A percentile compares a stretch with the other conserved stretches of the same genome.
Conservation (phyloP, 352 stramenopile species). For the Pilasporangium apinafurcum region DNA sequence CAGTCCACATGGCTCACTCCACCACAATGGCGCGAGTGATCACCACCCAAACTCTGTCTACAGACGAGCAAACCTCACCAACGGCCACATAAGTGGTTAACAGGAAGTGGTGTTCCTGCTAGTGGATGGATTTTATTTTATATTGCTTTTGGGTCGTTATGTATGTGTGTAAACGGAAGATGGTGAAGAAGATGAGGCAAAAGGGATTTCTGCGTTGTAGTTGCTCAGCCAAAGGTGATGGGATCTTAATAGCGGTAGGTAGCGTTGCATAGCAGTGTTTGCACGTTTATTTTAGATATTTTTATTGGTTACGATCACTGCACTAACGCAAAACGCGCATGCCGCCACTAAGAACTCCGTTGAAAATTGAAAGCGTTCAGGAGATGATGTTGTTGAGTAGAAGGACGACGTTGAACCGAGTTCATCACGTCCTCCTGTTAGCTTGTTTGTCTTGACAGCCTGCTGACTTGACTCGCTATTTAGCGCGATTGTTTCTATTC, state of each 20-base stretch:
- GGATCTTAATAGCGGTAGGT: too few relatives aligned
- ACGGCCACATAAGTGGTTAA: background rate
- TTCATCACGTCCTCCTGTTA: background rate
- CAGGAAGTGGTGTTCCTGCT: background rate
- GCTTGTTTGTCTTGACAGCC: background rate
- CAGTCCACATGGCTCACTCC: constrained; percentile 10
- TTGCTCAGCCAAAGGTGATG: too few relatives aligned
- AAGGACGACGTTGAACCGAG: too few relatives aligned
- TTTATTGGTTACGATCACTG: constrained; percentile 27
- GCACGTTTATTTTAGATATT: constrained; percentile 39
- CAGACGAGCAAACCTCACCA: constrained; percentile 14
- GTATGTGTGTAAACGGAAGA: too few relatives aligned
- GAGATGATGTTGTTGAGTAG: background rate
- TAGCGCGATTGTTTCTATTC: background rate
- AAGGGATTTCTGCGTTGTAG: too few relatives aligned
- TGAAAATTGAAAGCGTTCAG: constrained; percentile 31
- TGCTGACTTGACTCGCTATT: background rate
- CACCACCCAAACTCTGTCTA: constrained; percentile 48
- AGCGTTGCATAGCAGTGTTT: too few relatives aligned
- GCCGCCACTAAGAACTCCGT: constrained; percentile 28
- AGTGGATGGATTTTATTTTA: constrained; percentile 1
- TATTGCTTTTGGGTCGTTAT: too few relatives aligned
- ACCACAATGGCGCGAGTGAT: constrained; percentile 26
- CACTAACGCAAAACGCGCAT: constrained; percentile 10
- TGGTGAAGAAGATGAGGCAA: too few relatives aligned